A percentile compares a stretch with the other conserved stretches of the same genome.
Evolutionary conservation across 257 asterid species (phyloP).

Genomic region (Salvia splendens): DNA sequence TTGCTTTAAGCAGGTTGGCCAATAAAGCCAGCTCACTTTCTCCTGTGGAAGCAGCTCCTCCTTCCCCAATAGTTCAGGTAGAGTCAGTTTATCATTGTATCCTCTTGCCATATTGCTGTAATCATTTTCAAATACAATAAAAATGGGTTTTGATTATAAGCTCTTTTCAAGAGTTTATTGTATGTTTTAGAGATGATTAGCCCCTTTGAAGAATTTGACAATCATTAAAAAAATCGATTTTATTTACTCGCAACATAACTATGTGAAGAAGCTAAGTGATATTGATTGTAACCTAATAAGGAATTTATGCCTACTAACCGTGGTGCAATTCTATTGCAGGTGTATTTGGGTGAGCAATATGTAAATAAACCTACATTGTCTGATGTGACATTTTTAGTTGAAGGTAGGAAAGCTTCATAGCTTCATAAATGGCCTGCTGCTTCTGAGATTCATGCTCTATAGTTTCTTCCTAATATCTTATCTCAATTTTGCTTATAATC

Average conservation of each 20-base stretch:
- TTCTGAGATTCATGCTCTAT: constrained; percentile 15
- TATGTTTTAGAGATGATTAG: not conserved
- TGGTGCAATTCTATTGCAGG: constrained; percentile 50
- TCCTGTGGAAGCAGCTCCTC: constrained; percentile 92
- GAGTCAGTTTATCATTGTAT: constrained; percentile 22
- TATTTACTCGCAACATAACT: not conserved
- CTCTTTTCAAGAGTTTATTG: no score
- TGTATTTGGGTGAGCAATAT: constrained; percentile 76
- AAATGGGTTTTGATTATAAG: not conserved
- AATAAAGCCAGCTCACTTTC: constrained; percentile 75
- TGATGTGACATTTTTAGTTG: constrained; percentile 83
- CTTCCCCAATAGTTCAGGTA: constrained; percentile 90
- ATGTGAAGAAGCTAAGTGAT: not conserved
- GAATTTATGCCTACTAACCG: constrained; percentile 4
- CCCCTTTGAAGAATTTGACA: not conserved
- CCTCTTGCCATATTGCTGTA: constrained; percentile 5
- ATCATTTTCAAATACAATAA: constrained; percentile 1
- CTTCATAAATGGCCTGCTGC: constrained; percentile 16
- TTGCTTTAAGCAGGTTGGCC: constrained; percentile 78
- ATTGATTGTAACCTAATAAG: not conserved
- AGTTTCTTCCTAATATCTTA: constrained; percentile 14
- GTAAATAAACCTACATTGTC: constrained; percentile 75
- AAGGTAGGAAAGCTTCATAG: constrained; percentile 49
- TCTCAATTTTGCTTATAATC: constrained; percentile 26
- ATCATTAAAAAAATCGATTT: not conserved